Conservation (phyloP, 2,329 filamentous ascomycete species). For the Fusarium sp. region DNA sequence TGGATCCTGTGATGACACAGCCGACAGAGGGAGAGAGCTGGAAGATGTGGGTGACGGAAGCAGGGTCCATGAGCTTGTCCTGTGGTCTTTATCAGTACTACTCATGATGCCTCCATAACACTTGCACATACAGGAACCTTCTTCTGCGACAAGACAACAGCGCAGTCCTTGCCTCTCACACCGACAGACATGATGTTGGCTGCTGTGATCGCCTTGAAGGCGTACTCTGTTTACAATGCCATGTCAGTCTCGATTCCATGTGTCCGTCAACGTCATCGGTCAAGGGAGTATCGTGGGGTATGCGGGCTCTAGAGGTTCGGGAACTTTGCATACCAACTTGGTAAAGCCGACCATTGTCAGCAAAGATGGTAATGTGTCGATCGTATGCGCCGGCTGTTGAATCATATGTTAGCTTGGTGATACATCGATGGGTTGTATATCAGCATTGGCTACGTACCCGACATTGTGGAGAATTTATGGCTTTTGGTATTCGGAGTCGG, state of each 20-base stretch:
- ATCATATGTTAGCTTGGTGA: slow-evolving; percentile 47
- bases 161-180: slow-evolving; percentile 95
- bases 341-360: slow-evolving; percentile 96
- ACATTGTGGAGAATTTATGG: slow-evolving; percentile 59
- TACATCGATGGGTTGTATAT: slow-evolving; percentile 9
- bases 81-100: slow-evolving; percentile 55
- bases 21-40: slow-evolving; percentile 95
- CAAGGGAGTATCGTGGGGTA: slow-evolving; percentile 29
- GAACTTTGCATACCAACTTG: slow-evolving; percentile 86
- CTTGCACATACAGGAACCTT: slow-evolving; percentile 87
- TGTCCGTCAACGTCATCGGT: slow-evolving; percentile 31
- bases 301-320: slow-evolving; percentile 3
- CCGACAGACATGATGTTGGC: slow-evolving; percentile 99
- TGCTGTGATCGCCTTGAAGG: slow-evolving; percentile 99
- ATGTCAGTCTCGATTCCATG: slow-evolving; percentile 40
- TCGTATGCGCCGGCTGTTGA: slow-evolving; percentile 81
- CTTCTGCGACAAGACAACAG: slow-evolving; percentile 98
- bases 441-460: slow-evolving; percentile 56
- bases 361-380: slow-evolving; percentile 99
- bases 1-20: slow-evolving; percentile 98
- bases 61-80: slow-evolving; percentile 99
- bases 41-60: slow-evolving; percentile 98
- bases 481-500: slow-evolving; percentile 24
- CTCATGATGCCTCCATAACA: neutral
- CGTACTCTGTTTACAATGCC: slow-evolving; percentile 80